Evolutionary conservation across 768 basidiomycete species (phyloP), one percentile per base, ranked within the genome.

Genomic region (Mycena polygramma): DNA sequence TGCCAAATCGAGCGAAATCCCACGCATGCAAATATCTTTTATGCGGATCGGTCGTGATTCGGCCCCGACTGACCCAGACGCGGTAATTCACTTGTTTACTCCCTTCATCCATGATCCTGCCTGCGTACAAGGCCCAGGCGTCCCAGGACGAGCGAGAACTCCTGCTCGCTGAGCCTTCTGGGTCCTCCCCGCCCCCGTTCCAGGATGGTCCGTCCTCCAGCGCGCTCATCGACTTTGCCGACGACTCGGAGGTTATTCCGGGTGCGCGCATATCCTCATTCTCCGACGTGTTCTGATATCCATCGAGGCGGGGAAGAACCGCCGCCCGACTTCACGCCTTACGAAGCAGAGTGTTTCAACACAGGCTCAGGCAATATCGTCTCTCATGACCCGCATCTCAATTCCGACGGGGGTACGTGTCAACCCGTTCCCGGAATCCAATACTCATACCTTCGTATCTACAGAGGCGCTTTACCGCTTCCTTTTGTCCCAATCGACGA

Each of bases 311-410:
- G 82, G 22, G 78, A 83, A 61, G 85, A 83, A n/a, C 83, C 86
- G 20, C 92, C 92, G 0, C 92, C 92, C 5, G 79, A 79, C 3
- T 94, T 93, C 72, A 76, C 89, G 2, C 86, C 85, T 0, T 93
- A 93, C 75, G 79, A 88, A 17, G 91, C 92, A 22, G 85, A 91
- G 68, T 89, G 83, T 79, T 90, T 88, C 71, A 79, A 85, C 26
- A 81, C 81, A 1, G 78, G 78, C 41, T 66, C 80, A 49, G 89
- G 88, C 3, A 78, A 89, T 54, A 82, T 92, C 68, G 80, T 94
- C 62, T 92, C 92, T 17, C 92, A 94, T 77, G 93, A 94, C 73
- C 81, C 77, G 7, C 91, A 92, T 75, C 78, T 93, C 54, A 93
- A 93, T 66, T 79, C 85, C 57, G 91, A 93, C 73, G 91, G 91